phyloP scores from a whole-genome alignment of 805 yeast genomes.

The Candida sithepensis region DNA sequence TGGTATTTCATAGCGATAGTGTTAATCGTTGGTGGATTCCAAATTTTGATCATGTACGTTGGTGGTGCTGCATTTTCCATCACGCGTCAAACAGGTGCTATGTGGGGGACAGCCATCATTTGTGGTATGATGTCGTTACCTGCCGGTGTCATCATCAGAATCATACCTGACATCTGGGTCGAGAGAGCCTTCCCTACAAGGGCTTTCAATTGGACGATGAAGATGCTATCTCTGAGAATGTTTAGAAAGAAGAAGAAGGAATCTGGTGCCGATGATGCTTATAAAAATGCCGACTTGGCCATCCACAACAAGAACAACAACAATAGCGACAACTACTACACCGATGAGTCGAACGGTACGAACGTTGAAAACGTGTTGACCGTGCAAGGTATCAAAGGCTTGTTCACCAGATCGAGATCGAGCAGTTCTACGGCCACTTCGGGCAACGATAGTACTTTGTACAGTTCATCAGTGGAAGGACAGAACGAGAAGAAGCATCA shows the following conservation, averaged over 20 bases:
- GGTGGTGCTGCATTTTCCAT: conserved; percentile 96
- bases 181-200: conserved; percentile 61
- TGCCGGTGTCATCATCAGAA: conserved; percentile 69
- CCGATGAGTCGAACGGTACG: conserved; percentile 4
- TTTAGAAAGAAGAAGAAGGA: conserved; percentile 14
- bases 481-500: background rate
- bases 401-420: conserved; percentile 18
- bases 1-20: conserved; percentile 76
- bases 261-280: conserved; percentile 10
- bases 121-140: conserved; percentile 84
- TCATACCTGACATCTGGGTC: conserved; percentile 79
- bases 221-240: conserved; percentile 19
- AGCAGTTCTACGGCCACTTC: conserved; percentile 15
- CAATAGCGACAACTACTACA: too few species aligned
- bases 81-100: conserved; percentile 70
- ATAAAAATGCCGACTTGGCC: too few species aligned
- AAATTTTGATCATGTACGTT: conserved; percentile 87
- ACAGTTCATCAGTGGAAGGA: conserved; percentile 3
- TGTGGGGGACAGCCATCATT: conserved; percentile 87
- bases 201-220: conserved; percentile 35
- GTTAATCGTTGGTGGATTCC: conserved; percentile 74
- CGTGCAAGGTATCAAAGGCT: conserved; percentile 10
- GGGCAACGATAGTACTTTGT: conserved; percentile 17
- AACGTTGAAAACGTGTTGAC: conserved; percentile 20
- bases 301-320: too few species aligned